Conservation (phyloP, 75 land plant genomes). For the Cunninghamia lanceolata region DNA sequence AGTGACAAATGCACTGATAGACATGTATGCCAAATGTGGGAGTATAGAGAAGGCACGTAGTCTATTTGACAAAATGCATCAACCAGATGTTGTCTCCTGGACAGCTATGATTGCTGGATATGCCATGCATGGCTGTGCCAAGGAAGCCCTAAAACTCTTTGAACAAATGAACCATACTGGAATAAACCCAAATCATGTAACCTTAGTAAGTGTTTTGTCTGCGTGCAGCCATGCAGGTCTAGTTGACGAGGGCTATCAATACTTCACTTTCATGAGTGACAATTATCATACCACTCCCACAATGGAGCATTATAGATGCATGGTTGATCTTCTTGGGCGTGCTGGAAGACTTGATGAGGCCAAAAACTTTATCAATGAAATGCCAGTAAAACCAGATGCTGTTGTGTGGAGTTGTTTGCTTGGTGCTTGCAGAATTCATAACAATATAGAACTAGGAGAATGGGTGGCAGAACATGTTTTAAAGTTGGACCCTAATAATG, state of each 20-base stretch:
- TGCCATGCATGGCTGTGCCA: neutral
- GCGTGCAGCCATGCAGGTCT: conserved; percentile 21
- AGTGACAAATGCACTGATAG: neutral
- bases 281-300: neutral
- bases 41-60: conserved; percentile 3
- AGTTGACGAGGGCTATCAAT: conserved; percentile 13
- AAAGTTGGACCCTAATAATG: neutral
- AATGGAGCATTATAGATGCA: conserved; percentile 17
- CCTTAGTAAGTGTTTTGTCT: conserved; percentile 11
- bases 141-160: conserved; percentile 6
- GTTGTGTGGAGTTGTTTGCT: conserved; percentile 11
- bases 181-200: conserved; percentile 8
- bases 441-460: conserved; percentile 5
- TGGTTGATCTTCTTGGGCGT: conserved; percentile 24
- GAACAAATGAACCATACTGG: conserved; percentile 11
- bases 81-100: conserved; percentile 1
- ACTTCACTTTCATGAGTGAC: neutral
- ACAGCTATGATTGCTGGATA: conserved; percentile 10
- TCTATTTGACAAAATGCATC: neutral
- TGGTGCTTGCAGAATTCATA: conserved; percentile 2
- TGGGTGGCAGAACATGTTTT: neutral
- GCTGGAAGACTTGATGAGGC: conserved; percentile 14
- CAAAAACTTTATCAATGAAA: neutral
- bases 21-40: conserved; percentile 20
- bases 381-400: conserved; percentile 13